Evolutionary conservation across 371 early-diverging fungal species (phyloP).

Genomic region (Paramicrosporidium saccamoebae): DNA sequence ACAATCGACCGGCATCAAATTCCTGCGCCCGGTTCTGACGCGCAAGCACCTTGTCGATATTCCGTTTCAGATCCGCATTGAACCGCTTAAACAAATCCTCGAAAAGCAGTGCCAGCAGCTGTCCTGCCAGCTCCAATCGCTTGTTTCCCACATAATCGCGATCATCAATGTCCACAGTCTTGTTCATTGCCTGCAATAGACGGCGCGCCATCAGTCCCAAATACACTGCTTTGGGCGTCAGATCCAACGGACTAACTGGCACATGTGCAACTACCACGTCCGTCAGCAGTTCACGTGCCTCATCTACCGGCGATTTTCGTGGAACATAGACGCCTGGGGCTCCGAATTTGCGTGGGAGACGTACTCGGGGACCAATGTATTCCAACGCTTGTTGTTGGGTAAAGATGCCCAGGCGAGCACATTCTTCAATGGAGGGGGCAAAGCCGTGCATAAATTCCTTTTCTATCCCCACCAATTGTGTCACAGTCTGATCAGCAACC

Average conservation of each 20-base stretch:
- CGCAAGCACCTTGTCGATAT: slow-evolving; percentile 71
- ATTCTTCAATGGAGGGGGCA: slow-evolving; percentile 65
- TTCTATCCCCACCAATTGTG: slow-evolving; percentile 62
- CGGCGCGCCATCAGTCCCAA: slow-evolving; percentile 92
- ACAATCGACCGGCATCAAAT: slow-evolving; percentile 73
- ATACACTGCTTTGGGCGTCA: slow-evolving; percentile 76
- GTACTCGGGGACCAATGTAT: slow-evolving; percentile 47
- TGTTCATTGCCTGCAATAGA: slow-evolving; percentile 50
- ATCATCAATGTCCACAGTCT: slow-evolving; percentile 67
- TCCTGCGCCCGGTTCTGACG: slow-evolving; percentile 69
- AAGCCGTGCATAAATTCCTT: slow-evolving; percentile 45
- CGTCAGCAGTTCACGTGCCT: slow-evolving; percentile 63
- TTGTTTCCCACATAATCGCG: slow-evolving; percentile 99
- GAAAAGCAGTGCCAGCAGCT: slow-evolving; percentile 82
- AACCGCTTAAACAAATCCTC: slow-evolving; percentile 98
- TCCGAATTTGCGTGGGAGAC: slow-evolving; percentile 17
- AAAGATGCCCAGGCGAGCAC: slow-evolving; percentile 25
- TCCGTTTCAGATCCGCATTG: slow-evolving; percentile 55
- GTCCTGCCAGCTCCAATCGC: slow-evolving; percentile 96
- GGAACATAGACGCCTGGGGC: too few species aligned
- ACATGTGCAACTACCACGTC: slow-evolving; percentile 85
- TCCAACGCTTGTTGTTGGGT: slow-evolving; percentile 79
- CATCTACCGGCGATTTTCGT: slow-evolving; percentile 32
- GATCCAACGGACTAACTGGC: slow-evolving; percentile 56
- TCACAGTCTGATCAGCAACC: slow-evolving; percentile 78